Evolutionary conservation across 129 eudicot genomes (phyloP).

Genomic region (Flaveria linearis): DNA sequence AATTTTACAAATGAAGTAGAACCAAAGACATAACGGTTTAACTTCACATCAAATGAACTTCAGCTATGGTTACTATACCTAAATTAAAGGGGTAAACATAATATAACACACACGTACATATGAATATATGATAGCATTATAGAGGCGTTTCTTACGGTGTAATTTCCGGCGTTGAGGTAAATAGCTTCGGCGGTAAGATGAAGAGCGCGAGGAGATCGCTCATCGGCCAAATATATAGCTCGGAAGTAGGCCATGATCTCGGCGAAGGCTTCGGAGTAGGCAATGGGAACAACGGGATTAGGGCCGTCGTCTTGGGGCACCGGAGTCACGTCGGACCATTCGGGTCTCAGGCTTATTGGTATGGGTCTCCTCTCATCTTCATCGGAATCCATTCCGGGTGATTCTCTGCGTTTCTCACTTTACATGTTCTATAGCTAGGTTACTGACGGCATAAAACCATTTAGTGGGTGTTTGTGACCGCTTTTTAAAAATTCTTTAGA

Average conservation of each 20-base stretch:
- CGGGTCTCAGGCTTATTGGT: constrained; percentile 62
- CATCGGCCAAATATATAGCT: constrained; percentile 82
- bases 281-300: constrained; percentile 84
- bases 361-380: constrained; percentile 28
- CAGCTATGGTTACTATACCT: not conserved
- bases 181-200: constrained; percentile 69
- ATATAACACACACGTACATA: not conserved
- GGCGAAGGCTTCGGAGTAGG: constrained; percentile 61
- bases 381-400: constrained; percentile 40
- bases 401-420: not conserved
- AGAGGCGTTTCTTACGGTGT: constrained; percentile 58
- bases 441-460: no score
- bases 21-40: not conserved
- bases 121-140: constrained; percentile 6
- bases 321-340: constrained; percentile 88
- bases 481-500: no score
- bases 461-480: no score
- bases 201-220: constrained; percentile 74
- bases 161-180: constrained; percentile 72
- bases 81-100: not conserved
- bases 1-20: constrained; percentile 9
- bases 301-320: constrained; percentile 92
- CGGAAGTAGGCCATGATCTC: constrained; percentile 91
- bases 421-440: not conserved
- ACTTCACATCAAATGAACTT: not conserved